Evolutionary conservation across 73 alveolate genomes (phyloP).

Genomic region (Effrenium voratum): DNA sequence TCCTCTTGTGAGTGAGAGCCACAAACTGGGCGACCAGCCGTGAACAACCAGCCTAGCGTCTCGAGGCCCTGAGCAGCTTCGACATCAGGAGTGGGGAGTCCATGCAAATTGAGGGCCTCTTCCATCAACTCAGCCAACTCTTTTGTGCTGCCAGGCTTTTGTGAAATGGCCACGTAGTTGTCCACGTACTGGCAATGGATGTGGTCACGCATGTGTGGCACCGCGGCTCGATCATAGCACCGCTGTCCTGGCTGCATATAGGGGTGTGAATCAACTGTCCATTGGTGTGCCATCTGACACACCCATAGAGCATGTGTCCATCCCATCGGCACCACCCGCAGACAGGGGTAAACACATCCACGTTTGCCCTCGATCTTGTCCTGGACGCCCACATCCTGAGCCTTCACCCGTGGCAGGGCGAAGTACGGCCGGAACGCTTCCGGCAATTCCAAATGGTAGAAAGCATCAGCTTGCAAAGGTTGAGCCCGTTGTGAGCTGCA

Average conservation of each 20-base stretch:
- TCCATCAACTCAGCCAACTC: not conserved
- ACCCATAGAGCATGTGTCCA: constrained; percentile 66
- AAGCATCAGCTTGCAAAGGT: constrained; percentile 41
- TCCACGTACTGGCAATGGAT: constrained; percentile 24
- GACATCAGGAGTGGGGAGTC: not conserved
- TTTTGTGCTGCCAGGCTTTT: not conserved
- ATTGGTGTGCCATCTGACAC: not conserved
- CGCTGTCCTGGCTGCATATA: no score
- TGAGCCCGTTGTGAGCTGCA: no score
- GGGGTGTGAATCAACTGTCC: no score
- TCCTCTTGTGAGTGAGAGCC: not conserved
- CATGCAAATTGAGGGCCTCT: not conserved
- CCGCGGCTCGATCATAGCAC: no score
- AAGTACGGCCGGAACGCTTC: not conserved
- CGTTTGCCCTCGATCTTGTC: not conserved
- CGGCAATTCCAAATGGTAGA: constrained; percentile 1
- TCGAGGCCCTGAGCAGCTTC: not conserved
- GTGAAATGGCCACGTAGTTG: not conserved
- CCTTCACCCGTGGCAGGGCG: not conserved
- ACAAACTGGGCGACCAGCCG: not conserved
- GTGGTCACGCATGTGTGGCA: no score
- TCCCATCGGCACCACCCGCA: constrained; percentile 43
- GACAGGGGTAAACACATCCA: not conserved
- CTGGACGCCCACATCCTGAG: not conserved
- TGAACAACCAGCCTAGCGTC: not conserved